phyloP scores from a whole-genome alignment of 495 filamentous ascomycete species.

The Aspergillus ostianus region DNA sequence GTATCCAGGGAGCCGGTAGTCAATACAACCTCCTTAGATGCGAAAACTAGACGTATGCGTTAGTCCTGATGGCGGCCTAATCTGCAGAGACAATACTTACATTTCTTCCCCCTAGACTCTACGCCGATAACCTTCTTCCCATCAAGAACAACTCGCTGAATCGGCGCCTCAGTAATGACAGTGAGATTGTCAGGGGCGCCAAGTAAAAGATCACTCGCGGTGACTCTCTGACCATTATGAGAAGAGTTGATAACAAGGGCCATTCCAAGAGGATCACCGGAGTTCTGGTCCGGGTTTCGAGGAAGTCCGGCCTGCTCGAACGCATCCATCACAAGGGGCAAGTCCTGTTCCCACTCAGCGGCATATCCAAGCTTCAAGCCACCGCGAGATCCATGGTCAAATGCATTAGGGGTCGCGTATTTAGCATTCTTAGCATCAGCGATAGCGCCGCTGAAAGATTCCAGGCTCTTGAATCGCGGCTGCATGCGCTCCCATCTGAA shows the following conservation, averaged over 20 bases:
- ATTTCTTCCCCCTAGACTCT: constrained; percentile 34
- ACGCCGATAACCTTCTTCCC: constrained; percentile 54
- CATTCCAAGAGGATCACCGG: constrained; percentile 60
- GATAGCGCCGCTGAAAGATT: constrained; percentile 49
- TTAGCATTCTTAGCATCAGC: constrained; percentile 33
- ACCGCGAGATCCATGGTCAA: constrained; percentile 52
- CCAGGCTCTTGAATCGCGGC: constrained; percentile 48
- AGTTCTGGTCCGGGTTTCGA: constrained; percentile 56
- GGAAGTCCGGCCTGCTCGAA: constrained; percentile 47
- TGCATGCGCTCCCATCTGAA: constrained; percentile 53
- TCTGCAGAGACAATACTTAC: constrained; percentile 19
- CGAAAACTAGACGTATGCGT: constrained; percentile 23
- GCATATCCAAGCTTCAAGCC: constrained; percentile 47
- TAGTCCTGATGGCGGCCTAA: neutral
- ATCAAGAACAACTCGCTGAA: constrained; percentile 51
- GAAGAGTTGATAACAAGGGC: constrained; percentile 46
- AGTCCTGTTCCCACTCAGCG: constrained; percentile 47
- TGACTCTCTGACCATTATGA: constrained; percentile 47
- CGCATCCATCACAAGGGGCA: constrained; percentile 41
- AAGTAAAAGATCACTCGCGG: constrained; percentile 49
- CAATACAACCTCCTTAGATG: constrained; percentile 57
- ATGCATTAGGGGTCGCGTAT: constrained; percentile 27
- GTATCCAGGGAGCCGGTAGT: constrained; percentile 56
- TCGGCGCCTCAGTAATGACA: constrained; percentile 45
- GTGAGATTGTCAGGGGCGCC: constrained; percentile 49